Evolutionary conservation across 1,139 yeast genomes (phyloP).

Genomic region (Debaryomyces sp.): DNA sequence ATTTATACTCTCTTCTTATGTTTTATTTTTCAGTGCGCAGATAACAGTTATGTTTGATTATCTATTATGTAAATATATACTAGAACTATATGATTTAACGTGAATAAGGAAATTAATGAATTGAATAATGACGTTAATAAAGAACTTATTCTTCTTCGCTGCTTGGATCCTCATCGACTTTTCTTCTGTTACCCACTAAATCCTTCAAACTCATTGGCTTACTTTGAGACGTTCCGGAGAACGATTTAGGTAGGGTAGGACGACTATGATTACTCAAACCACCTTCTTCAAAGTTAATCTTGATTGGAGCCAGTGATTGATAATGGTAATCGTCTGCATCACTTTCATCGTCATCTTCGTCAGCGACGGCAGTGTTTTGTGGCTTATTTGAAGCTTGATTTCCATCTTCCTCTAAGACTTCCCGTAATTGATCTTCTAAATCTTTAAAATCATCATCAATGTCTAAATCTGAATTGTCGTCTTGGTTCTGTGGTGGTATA

Average conservation of each 20-base stretch:
- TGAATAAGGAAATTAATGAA: neutral
- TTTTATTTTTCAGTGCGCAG: slow-evolving; percentile 1
- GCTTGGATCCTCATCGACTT: slow-evolving; percentile 30
- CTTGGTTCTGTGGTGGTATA: neutral
- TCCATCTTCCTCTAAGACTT: slow-evolving; percentile 38
- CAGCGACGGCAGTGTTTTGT: neutral
- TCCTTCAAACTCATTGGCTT: slow-evolving; percentile 47
- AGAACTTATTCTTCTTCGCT: slow-evolving; percentile 42
- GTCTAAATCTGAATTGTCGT: slow-evolving; percentile 16
- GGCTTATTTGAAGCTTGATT: neutral
- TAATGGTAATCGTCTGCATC: slow-evolving; percentile 29
- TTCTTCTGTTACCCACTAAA: slow-evolving; percentile 32
- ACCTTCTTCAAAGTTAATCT: slow-evolving; percentile 27
- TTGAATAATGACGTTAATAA: neutral
- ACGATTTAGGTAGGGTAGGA: slow-evolving; percentile 15
- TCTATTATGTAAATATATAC: neutral
- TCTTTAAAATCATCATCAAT: slow-evolving; percentile 48
- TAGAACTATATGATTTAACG: neutral
- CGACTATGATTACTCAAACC: slow-evolving; percentile 9
- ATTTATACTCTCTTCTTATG: neutral
- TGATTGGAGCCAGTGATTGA: slow-evolving; percentile 20
- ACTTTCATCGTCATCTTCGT: slow-evolving; percentile 27
- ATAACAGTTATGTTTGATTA: neutral
- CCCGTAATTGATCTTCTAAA: slow-evolving; percentile 47
- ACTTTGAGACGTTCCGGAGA: slow-evolving; percentile 11